phyloP scores from a whole-genome alignment of 2,329 filamentous ascomycete genomes.

The Fusarium haematococcum region DNA sequence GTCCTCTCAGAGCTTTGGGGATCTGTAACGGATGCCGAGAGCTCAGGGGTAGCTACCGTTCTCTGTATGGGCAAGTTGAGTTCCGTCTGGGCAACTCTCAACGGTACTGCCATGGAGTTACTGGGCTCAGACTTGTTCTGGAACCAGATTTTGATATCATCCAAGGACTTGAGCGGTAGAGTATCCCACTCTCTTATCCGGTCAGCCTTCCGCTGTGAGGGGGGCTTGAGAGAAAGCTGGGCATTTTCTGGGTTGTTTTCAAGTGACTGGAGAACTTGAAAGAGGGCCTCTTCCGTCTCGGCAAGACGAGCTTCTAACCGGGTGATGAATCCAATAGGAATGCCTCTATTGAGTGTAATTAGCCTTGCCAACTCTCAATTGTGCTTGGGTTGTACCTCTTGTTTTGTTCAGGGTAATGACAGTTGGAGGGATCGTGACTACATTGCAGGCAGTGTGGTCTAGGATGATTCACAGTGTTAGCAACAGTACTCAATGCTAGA shows the following conservation, averaged over 20 bases:
- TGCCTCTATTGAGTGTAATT: constrained; percentile 40
- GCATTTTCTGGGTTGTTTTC: constrained; percentile 3
- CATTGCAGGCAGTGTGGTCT: constrained; percentile 49
- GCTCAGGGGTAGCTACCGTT: not conserved
- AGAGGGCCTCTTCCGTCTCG: constrained; percentile 47
- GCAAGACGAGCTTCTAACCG: constrained; percentile 52
- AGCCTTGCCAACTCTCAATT: not conserved
- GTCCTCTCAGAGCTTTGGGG: not conserved
- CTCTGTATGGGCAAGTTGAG: not conserved
- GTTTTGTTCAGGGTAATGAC: constrained; percentile 50
- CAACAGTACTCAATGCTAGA: fast-evolving
- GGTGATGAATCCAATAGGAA: constrained; percentile 54
- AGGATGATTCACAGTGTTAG: not conserved
- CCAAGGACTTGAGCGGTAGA: constrained; percentile 32
- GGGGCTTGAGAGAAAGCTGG: not conserved
- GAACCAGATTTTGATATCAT: constrained; percentile 42
- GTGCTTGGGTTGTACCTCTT: constrained; percentile 40
- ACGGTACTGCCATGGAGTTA: not conserved
- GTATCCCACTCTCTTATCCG: constrained; percentile 46
- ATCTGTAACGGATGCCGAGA: not conserved
- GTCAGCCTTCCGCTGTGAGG: constrained; percentile 43
- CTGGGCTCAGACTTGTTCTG: not conserved
- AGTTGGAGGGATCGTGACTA: constrained; percentile 44
- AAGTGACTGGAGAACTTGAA: constrained; percentile 35
- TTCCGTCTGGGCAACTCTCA: not conserved